A percentile compares a stretch with the other conserved stretches of the same genome.
phyloP scores from a whole-genome alignment of 2,329 filamentous ascomycete genomes.

The Dryadomyces quercus-mongolicae region DNA sequence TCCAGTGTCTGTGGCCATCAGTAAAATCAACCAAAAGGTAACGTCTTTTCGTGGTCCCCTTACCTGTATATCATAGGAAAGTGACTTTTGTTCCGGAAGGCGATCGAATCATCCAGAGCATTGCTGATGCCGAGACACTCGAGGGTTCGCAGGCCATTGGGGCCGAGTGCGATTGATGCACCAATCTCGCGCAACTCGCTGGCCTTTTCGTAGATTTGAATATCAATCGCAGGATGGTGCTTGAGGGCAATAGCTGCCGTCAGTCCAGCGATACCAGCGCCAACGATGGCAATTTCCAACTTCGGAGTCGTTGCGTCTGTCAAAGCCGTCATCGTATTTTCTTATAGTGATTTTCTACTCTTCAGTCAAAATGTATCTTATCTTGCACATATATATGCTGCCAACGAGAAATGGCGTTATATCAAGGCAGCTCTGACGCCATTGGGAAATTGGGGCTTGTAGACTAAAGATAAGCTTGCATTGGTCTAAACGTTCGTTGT shows the following conservation, averaged over 20 bases:
- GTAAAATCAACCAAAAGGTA: too few relatives aligned
- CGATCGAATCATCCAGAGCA: conserved; percentile 27
- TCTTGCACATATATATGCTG: too few relatives aligned
- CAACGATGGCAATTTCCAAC: conserved; percentile 5
- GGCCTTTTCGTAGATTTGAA: conserved; percentile 27
- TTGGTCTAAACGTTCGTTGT: too few relatives aligned
- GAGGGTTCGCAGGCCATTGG: conserved; percentile 39
- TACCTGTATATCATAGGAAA: conserved; percentile 34
- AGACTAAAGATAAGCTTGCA: too few relatives aligned
- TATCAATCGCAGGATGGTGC: conserved; percentile 8
- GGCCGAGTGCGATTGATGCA: conserved; percentile 26
- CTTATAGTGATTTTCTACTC: too few relatives aligned
- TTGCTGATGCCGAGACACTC: conserved; percentile 35
- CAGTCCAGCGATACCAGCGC: conserved; percentile 21
- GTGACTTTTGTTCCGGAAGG: conserved; percentile 26
- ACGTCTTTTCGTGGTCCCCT: not conserved
- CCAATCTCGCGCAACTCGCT: conserved; percentile 1
- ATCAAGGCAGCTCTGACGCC: too few relatives aligned
- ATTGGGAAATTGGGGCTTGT: too few relatives aligned
- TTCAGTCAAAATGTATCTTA: too few relatives aligned
- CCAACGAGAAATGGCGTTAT: too few relatives aligned
- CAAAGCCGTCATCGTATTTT: too few relatives aligned
- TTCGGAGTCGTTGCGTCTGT: too few relatives aligned
- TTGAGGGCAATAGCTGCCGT: conserved; percentile 19
- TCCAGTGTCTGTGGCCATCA: conserved; percentile 21